Conservation (phyloP, 352 stramenopile genomes). For the Pythium aquatile region DNA sequence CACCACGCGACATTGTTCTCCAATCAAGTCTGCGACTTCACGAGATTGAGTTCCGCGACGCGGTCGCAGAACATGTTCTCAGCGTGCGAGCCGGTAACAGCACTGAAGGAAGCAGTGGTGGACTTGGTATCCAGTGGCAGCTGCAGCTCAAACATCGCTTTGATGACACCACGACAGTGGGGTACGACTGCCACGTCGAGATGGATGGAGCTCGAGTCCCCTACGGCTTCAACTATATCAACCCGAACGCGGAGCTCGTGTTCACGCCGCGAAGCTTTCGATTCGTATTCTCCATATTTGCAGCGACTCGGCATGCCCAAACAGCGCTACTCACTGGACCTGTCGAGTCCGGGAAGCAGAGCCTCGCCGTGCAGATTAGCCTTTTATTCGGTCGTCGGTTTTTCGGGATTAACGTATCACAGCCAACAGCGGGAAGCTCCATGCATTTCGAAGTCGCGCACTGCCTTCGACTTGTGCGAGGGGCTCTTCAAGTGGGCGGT, state of each 20-base stretch:
- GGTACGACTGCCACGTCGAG: conserved; percentile 62
- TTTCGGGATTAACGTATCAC: conserved; percentile 27
- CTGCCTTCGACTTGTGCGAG: conserved; percentile 38
- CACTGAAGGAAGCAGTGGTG: background rate
- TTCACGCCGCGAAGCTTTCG: conserved; percentile 48
- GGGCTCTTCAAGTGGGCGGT: conserved; percentile 26
- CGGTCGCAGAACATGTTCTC: conserved; percentile 34
- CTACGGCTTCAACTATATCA: conserved; percentile 70
- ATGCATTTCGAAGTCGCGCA: conserved; percentile 27
- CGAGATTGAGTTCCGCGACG: conserved; percentile 56
- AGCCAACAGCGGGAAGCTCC: background rate
- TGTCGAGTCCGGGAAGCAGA: conserved; percentile 33
- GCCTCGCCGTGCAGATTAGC: conserved; percentile 41
- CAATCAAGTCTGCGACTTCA: conserved; percentile 39
- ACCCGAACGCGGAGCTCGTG: conserved; percentile 29
- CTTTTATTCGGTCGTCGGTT: conserved; percentile 40
- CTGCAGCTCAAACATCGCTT: conserved; percentile 63
- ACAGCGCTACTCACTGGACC: conserved; percentile 12
- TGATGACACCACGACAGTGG: conserved; percentile 56
- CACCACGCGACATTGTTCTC: conserved; percentile 30
- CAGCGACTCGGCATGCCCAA: conserved; percentile 40
- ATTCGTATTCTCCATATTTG: conserved; percentile 51
- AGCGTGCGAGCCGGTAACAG: background rate
- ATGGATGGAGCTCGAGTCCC: conserved; percentile 44
- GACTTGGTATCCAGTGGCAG: conserved; percentile 38